phyloP scores from a whole-genome alignment of 2,329 filamentous ascomycete species.

The Sclerotinia minor region DNA sequence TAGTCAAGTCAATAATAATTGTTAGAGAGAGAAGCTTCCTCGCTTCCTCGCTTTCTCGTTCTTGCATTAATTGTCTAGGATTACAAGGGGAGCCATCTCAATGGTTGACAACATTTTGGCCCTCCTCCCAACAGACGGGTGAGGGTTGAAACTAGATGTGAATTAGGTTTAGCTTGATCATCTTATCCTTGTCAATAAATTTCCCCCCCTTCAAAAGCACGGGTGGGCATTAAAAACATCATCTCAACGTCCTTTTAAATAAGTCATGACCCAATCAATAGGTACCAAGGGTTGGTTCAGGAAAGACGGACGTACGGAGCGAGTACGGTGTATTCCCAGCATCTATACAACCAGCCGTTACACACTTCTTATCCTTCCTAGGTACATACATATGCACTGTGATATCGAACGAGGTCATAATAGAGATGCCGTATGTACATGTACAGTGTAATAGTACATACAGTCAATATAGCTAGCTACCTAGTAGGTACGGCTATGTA shows the following conservation, averaged over 20 bases:
- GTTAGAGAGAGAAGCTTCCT: not conserved
- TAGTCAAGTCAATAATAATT: not conserved
- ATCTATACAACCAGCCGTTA: not conserved
- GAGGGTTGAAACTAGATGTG: conserved; percentile 13
- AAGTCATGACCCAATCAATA: not conserved
- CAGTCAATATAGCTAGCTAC: too few relatives aligned
- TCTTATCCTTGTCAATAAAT: not conserved
- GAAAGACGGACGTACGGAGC: not conserved
- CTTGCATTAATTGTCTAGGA: conserved; percentile 7
- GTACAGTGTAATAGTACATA: too few relatives aligned
- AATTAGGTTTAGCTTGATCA: conserved; percentile 10
- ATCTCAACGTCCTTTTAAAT: conserved; percentile 21
- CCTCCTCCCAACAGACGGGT: conserved; percentile 25
- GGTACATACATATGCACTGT: not conserved
- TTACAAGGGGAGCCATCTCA: conserved; percentile 19
- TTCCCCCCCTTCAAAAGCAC: conserved; percentile 2
- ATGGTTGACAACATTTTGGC: conserved; percentile 24
- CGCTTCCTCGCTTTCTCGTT: not conserved
- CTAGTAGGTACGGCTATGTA: too few relatives aligned
- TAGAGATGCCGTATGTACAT: not conserved
- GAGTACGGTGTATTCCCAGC: not conserved
- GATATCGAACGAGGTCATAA: not conserved
- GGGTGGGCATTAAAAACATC: not conserved
- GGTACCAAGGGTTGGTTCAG: not conserved
- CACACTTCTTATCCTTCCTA: not conserved